A percentile compares a stretch with the other conserved stretches of the same genome.
phyloP scores from a whole-genome alignment of 352 stramenopile genomes.

The Aphanomyces stellatus region DNA sequence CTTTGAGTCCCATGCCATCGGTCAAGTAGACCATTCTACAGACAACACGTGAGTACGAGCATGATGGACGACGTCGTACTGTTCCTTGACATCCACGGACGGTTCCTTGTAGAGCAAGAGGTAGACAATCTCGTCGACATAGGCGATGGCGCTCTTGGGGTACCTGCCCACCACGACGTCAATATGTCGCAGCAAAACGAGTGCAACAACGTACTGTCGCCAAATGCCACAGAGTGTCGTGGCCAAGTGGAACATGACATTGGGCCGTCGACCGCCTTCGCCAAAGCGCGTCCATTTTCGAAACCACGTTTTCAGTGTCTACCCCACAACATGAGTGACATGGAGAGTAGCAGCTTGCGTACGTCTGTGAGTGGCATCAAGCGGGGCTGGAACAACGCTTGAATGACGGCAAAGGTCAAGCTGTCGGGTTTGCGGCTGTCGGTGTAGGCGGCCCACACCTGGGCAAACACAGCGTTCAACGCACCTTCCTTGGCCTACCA shows the following conservation, averaged over 20 bases:
- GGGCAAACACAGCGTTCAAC: constrained; percentile 37
- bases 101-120: constrained; percentile 73
- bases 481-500: constrained; percentile 7
- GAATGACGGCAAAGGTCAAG: constrained; percentile 53
- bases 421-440: constrained; percentile 62
- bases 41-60: constrained; percentile 6
- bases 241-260: constrained; percentile 70
- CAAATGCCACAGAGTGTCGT: constrained; percentile 59
- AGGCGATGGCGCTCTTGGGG: constrained; percentile 36
- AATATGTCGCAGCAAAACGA: neutral
- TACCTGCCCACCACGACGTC: constrained; percentile 8
- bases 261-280: constrained; percentile 40
- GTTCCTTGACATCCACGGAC: constrained; percentile 37
- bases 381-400: constrained; percentile 59
- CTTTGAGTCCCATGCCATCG: constrained; percentile 24
- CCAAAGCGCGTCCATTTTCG: constrained; percentile 43
- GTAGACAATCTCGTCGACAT: constrained; percentile 54
- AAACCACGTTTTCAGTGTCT: constrained; percentile 43
- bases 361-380: constrained; percentile 30
- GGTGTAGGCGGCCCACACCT: constrained; percentile 61
- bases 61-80: neutral
- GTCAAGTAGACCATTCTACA: constrained; percentile 23
- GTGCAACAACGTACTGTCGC: constrained; percentile 24
- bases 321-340: constrained; percentile 12
- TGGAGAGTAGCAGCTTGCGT: neutral